Percentiles rank a stretch among this genome's conserved stretches.
Conservation (phyloP, 805 yeast genomes). For the Wickerhamomyces chambardii region DNA sequence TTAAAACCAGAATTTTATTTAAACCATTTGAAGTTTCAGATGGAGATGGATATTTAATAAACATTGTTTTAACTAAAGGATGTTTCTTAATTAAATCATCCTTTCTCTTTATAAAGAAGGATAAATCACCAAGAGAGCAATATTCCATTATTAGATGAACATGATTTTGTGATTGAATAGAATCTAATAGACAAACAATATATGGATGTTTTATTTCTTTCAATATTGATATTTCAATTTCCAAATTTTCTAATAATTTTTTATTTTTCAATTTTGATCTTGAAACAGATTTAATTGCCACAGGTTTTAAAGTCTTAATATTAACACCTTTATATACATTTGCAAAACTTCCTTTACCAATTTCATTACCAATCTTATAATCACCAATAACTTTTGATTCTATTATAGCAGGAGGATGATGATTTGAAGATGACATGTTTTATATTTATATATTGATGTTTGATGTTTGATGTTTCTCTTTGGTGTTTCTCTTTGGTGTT, state of each 20-base stretch:
- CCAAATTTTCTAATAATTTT: slow-evolving; percentile 83
- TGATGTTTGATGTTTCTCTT: no score
- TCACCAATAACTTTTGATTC: slow-evolving; percentile 5
- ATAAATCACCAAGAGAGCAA: slow-evolving; percentile 91
- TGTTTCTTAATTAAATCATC: slow-evolving; percentile 63
- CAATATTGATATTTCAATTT: slow-evolving; percentile 83
- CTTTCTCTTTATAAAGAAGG: slow-evolving; percentile 74
- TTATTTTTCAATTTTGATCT: slow-evolving; percentile 76
- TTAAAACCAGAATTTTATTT: slow-evolving; percentile 68
- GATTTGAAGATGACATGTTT: slow-evolving; percentile 1
- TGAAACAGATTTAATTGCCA: slow-evolving; percentile 85
- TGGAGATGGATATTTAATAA: slow-evolving; percentile 80
- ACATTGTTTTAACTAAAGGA: slow-evolving; percentile 69
- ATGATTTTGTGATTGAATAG: slow-evolving; percentile 66
- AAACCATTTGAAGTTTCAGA: slow-evolving; percentile 64
- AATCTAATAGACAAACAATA: slow-evolving; percentile 80
- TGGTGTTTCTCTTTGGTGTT: no score
- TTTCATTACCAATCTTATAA: slow-evolving; percentile 37
- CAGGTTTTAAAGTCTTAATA: slow-evolving; percentile 42
- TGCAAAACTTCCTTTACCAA: slow-evolving; percentile 95
- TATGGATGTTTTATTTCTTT: slow-evolving; percentile 90
- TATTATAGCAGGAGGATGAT: not conserved
- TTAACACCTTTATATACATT: slow-evolving; percentile 82
- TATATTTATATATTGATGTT: no score
- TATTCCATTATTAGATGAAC: slow-evolving; percentile 94